Evolutionary conservation across 768 basidiomycete species (phyloP), one percentile per base, ranked within the genome.

Genomic region (Termitomyces sp.): DNA sequence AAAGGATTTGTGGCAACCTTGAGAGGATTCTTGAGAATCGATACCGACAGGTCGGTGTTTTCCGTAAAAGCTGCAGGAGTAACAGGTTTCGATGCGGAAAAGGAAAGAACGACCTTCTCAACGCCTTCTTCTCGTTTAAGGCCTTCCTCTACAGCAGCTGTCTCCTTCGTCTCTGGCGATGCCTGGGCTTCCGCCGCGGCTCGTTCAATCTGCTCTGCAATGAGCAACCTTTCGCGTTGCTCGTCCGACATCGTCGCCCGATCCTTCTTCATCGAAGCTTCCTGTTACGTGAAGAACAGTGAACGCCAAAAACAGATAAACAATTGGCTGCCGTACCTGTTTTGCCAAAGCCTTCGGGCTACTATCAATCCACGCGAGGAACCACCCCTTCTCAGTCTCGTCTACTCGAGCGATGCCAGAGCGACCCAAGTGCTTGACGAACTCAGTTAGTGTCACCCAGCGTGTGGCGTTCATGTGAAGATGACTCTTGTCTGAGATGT

Each of bases 301-400:
- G 21, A 60, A 50, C 37, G 5, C 33, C 30, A 35, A 48, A 55
- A 43, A 46, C 33, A 19, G 10, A 19, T 42, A 37, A 30, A 21
- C n/a, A 23, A 17, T 56, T 37, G 42, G 37, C 40, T 43, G 31
- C 73, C 81, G 64, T 61, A 89, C 89, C 71, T 88, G 87, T 75
- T 94, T 93, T 8, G 91, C 92, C 35, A 99, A 77, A 1, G 97
- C 94, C 65, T 94, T 91, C 14, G 97, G 97, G 56, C 90, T 91
- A 71, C 81, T 98, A 71, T 99, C 97, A 53, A 99, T 91, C 97
- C 97, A 99, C 37, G 88, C 85, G 59, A 99, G 80, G 70, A 95
- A 99, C 86, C 91, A 94, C 0, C 97, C 97, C 75, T 99, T 97
- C 74, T 98, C 97, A 45, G 94, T 98, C 75, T 98, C 96, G 67